Evolutionary conservation across 1,139 yeast genomes (phyloP).

Genomic region (Diutina rugosa): DNA sequence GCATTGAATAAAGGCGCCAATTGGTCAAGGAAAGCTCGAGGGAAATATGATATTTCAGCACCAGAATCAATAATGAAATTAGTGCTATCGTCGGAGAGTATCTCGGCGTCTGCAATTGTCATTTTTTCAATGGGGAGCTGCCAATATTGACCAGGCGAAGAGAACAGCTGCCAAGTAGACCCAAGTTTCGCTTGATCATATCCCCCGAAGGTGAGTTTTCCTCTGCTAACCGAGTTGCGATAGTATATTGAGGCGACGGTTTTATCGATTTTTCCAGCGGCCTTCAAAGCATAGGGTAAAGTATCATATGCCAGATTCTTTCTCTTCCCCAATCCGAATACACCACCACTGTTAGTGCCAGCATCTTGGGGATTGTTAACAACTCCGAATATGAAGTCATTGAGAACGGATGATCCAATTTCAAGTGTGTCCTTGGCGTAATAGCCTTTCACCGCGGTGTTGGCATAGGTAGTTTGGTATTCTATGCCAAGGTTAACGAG

Average conservation of each 20-base stretch:
- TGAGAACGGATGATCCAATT: background rate
- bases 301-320: background rate
- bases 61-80: background rate
- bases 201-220: background rate
- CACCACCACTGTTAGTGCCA: background rate
- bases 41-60: constrained; percentile 1
- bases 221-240: background rate
- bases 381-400: background rate
- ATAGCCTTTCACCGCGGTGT: background rate
- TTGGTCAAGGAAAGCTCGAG: background rate
- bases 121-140: background rate
- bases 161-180: background rate
- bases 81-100: background rate
- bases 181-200: background rate
- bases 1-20: background rate
- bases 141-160: constrained; percentile 1
- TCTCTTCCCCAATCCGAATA: background rate
- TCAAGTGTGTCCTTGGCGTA: background rate
- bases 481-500: background rate
- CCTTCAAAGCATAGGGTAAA: background rate
- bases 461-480: background rate
- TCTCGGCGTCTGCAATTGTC: background rate
- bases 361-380: background rate
- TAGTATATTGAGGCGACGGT: background rate
- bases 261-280: background rate